phyloP scores from a whole-genome alignment of 2,329 filamentous ascomycete species.

The Trichoderma afroharzianum region DNA sequence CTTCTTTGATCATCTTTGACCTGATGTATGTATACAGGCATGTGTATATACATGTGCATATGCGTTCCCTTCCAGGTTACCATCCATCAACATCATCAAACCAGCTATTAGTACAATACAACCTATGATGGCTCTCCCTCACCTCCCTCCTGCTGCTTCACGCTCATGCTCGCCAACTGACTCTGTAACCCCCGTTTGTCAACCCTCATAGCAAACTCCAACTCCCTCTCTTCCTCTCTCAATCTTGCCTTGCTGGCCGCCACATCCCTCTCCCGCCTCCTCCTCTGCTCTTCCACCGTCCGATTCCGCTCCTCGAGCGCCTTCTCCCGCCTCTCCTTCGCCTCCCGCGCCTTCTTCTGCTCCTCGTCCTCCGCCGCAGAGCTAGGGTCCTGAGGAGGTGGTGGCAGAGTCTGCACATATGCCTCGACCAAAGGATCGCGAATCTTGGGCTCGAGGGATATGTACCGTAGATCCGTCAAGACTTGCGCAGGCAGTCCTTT shows the following conservation, averaged over 20 bases:
- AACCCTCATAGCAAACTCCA: conserved; percentile 66
- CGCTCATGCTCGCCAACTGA: conserved; percentile 46
- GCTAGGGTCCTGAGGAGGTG: conserved; percentile 47
- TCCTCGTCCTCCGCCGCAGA: conserved; percentile 49
- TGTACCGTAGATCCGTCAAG: conserved; percentile 65
- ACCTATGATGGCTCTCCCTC: conserved; percentile 22
- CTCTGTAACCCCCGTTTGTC: conserved; percentile 62
- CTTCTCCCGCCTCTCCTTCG: conserved; percentile 57
- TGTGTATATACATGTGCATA: neutral
- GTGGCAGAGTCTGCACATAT: conserved; percentile 61
- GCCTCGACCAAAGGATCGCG: conserved; percentile 64
- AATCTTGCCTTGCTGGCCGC: conserved; percentile 58
- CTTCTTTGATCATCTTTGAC: conserved; percentile 42
- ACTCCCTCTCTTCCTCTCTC: conserved; percentile 63
- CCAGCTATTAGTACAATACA: neutral
- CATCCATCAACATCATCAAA: neutral
- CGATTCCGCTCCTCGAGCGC: conserved; percentile 64
- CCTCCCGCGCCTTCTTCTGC: conserved; percentile 46
- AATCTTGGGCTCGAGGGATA: conserved; percentile 58
- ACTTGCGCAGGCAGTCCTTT: conserved; percentile 59
- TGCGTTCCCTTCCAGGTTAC: neutral
- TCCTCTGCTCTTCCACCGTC: conserved; percentile 60
- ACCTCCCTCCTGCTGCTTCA: conserved; percentile 26
- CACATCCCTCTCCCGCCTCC: conserved; percentile 55
- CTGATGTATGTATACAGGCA: neutral